A percentile compares a stretch with the other conserved stretches of the same genome.
These are phyloP conservation scores for Angomonas deanei DNA, from an alignment of 208 protist species.

Conservation along the genomic window DNA sequence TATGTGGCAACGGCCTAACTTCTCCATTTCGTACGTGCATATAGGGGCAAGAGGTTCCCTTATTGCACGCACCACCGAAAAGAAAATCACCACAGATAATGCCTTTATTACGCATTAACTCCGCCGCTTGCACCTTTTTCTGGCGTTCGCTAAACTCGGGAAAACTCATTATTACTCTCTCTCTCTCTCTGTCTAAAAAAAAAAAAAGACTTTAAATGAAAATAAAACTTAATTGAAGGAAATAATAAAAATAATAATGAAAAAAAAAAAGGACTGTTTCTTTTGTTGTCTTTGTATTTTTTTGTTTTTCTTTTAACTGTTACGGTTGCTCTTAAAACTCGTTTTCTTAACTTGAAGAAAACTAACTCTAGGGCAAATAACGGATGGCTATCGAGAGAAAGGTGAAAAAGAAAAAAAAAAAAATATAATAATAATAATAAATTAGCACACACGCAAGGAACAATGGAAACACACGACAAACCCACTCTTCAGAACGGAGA, in stretches of 20 bases:
- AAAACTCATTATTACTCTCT: not conserved
- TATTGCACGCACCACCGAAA: constrained; percentile 22
- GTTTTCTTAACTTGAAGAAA: no score
- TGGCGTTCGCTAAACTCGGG: not conserved
- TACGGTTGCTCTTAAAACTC: no score
- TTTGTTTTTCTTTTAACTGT: no score
- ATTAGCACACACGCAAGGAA: not conserved
- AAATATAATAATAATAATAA: not conserved
- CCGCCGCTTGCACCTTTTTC: constrained; percentile 35
- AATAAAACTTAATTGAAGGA: constrained; percentile 5
- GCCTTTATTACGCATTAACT: constrained; percentile 73
- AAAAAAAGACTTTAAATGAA: constrained; percentile 3
- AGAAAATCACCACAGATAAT: constrained; percentile 64
- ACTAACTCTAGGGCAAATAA: no score
- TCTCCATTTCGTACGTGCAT: constrained; percentile 70
- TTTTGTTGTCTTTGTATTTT: no score
- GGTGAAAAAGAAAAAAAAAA: no score
- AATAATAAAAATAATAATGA: constrained; percentile 4
- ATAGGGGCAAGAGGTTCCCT: constrained; percentile 50
- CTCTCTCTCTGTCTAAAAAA: no score
- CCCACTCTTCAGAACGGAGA: not conserved
- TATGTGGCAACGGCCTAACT: constrained; percentile 45
- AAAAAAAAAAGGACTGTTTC: no score
- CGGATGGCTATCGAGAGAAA: no score
- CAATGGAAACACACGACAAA: not conserved